phyloP scores from a whole-genome alignment of 495 filamentous ascomycete genomes.

The Jackrogersella minutella region DNA sequence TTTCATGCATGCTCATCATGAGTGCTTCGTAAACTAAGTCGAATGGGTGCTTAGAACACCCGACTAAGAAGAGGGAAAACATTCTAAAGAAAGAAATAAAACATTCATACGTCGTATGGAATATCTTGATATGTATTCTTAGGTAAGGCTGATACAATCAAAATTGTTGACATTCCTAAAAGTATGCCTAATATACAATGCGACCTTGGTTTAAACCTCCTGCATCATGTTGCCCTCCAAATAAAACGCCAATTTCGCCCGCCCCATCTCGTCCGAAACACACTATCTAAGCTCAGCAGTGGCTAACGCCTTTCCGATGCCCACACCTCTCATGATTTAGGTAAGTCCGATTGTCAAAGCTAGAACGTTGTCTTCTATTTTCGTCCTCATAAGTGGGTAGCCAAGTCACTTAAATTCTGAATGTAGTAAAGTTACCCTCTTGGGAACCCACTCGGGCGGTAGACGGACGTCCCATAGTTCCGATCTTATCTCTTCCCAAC shows the following conservation, averaged over 20 bases:
- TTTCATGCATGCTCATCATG: slow-evolving; percentile 6
- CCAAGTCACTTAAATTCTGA: slow-evolving; percentile 9
- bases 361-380: slow-evolving; percentile 34
- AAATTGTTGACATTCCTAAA: slow-evolving; percentile 20
- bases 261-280: slow-evolving; percentile 35
- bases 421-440: slow-evolving; percentile 24
- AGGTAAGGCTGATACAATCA: slow-evolving; percentile 17
- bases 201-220: slow-evolving; percentile 31
- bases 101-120: slow-evolving; percentile 8
- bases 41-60: neutral
- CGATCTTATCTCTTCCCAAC: slow-evolving; percentile 3
- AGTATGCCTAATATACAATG: slow-evolving; percentile 25
- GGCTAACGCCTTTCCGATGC: slow-evolving; percentile 35
- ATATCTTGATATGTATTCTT: slow-evolving; percentile 26
- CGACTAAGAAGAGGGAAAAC: slow-evolving; percentile 4
- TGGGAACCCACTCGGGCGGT: neutral
- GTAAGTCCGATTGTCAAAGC: slow-evolving; percentile 10
- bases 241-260: too few species aligned
- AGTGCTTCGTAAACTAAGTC: slow-evolving; percentile 25
- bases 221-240: slow-evolving; percentile 26
- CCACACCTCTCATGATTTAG: slow-evolving; percentile 17
- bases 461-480: slow-evolving; percentile 9
- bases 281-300: slow-evolving; percentile 26
- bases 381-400: slow-evolving; percentile 30
- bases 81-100: slow-evolving; percentile 1